These are phyloP conservation scores for Backusella morwellensis DNA, from an alignment of 192 early-diverging fungal species.

Conservation along the genomic window DNA sequence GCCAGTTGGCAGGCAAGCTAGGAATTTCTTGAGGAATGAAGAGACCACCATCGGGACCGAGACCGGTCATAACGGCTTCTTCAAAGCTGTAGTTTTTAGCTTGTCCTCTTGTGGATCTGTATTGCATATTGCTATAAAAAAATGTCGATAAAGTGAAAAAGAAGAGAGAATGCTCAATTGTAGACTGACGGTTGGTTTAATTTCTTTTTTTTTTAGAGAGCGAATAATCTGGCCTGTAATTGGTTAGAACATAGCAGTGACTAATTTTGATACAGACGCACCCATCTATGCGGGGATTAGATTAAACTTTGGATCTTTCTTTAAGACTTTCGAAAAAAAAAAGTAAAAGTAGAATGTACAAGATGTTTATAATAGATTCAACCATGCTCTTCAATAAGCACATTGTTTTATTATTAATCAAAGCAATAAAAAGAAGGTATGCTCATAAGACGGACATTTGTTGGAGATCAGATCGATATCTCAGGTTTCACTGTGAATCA, in stretches of 20 bases:
- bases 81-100: slow-evolving; percentile 74
- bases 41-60: slow-evolving; percentile 91
- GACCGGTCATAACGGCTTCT: slow-evolving; percentile 88
- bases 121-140: slow-evolving; percentile 65
- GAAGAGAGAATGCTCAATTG: background rate
- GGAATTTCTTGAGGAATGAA: slow-evolving; percentile 90
- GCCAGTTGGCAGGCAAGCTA: slow-evolving; percentile 65
- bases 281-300: background rate
- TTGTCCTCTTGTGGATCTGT: slow-evolving; percentile 87
- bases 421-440: background rate
- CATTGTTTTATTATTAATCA: background rate
- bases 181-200: background rate
- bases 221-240: background rate
- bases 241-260: background rate
- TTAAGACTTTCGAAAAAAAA: background rate
- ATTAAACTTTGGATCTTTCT: background rate
- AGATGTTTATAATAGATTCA: background rate
- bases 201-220: background rate
- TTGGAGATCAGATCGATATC: background rate
- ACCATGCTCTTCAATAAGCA: background rate
- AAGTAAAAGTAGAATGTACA: background rate
- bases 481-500: background rate
- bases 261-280: background rate
- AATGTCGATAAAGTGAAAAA: background rate
- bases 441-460: background rate